These are phyloP conservation scores for Dendrobium nobile DNA, from an alignment of 106 monocot species.

Conservation along the genomic window DNA sequence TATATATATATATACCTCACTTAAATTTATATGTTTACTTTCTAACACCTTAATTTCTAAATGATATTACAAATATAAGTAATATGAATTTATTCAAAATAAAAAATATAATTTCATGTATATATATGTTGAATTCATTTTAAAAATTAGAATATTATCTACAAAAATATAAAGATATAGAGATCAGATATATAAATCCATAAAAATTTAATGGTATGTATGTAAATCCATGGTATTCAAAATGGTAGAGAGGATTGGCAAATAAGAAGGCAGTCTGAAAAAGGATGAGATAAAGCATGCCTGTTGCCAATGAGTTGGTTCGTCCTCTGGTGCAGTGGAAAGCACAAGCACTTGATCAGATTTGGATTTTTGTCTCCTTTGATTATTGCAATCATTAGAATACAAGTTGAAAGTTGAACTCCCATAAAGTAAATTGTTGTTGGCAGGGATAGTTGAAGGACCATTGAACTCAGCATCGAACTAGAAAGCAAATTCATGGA, in stretches of 20 bases:
- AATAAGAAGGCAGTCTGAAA: background rate
- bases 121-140: no score
- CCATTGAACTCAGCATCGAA: conserved; percentile 96
- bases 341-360: conserved; percentile 53
- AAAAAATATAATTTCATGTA: no score
- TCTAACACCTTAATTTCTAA: no score
- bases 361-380: conserved; percentile 32
- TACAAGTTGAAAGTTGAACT: conserved; percentile 9
- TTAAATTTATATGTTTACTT: no score
- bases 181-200: no score
- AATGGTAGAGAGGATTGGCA: background rate
- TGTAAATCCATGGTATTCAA: background rate
- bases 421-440: conserved; percentile 16
- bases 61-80: no score
- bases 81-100: no score
- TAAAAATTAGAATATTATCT: no score
- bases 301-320: conserved; percentile 99
- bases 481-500: conserved; percentile 99
- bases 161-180: no score
- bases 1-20: no score
- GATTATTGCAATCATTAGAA: conserved; percentile 5
- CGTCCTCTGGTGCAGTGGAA: conserved; percentile 96
- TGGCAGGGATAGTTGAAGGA: conserved; percentile 22
- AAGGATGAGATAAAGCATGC: conserved; percentile 3
- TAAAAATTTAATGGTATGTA: no score